phyloP scores from a whole-genome alignment of 306 rosid species.

The Acacia confusa region DNA sequence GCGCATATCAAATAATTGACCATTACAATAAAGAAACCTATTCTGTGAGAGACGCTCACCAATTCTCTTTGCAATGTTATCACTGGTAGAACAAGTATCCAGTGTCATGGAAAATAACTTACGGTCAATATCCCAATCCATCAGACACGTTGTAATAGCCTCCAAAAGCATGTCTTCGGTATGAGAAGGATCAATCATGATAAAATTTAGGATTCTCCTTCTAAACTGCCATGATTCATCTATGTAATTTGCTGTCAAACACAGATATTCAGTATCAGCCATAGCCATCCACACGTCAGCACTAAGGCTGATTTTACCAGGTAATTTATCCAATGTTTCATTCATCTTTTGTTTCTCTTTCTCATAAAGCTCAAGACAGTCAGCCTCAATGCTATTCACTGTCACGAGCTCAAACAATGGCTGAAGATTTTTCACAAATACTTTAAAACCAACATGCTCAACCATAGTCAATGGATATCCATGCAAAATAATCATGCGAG shows the following conservation, averaged over 20 bases:
- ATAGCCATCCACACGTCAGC: slow-evolving; percentile 78
- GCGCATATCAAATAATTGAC: slow-evolving; percentile 84
- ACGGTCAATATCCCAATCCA: slow-evolving; percentile 99
- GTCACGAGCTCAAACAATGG: slow-evolving; percentile 90
- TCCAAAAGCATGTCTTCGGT: slow-evolving; percentile 84
- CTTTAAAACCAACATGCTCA: slow-evolving; percentile 93
- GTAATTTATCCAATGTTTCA: slow-evolving; percentile 90
- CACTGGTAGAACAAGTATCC: slow-evolving; percentile 71
- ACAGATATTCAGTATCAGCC: slow-evolving; percentile 63
- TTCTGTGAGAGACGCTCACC: slow-evolving; percentile 82
- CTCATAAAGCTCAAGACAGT: slow-evolving; percentile 81
- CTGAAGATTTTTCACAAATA: slow-evolving; percentile 88
- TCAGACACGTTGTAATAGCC: slow-evolving; percentile 71
- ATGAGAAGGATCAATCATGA: slow-evolving; percentile 70
- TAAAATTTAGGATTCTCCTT: slow-evolving; percentile 73
- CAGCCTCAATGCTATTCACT: slow-evolving; percentile 76
- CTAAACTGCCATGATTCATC: slow-evolving; percentile 92
- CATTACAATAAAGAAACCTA: slow-evolving; percentile 82
- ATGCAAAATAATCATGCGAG: slow-evolving; percentile 95
- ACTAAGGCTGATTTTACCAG: slow-evolving; percentile 87
- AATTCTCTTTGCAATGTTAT: slow-evolving; percentile 59
- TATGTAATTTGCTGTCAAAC: slow-evolving; percentile 86
- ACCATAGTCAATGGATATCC: slow-evolving; percentile 96
- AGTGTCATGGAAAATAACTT: slow-evolving; percentile 86
- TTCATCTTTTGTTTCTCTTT: slow-evolving; percentile 87